Base-by-base conservation (phyloP, 2,329 filamentous ascomycete genomes). In the Alternaria sp. region DNA sequence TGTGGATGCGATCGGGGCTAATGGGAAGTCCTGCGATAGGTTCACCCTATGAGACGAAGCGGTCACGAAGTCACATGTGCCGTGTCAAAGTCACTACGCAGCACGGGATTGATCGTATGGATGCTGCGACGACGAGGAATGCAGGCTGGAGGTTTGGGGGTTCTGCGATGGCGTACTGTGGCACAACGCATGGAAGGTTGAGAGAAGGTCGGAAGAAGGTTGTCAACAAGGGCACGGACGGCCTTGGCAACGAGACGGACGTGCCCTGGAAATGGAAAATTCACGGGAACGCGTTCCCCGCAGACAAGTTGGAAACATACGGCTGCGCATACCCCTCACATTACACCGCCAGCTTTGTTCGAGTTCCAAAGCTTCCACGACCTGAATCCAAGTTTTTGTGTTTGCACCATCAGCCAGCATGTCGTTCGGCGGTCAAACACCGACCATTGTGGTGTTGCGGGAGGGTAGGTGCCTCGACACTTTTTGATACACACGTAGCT, bases 351-450 rank as follows among this genome's bases (percentile, higher is more conserved):
- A 58, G 54, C 44, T 61, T 52, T 32, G 43, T 54, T 57, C 44
- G 17, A 46, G 17, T 50, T 53, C 19, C 28, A 32, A 30, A 40
- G 56, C 21, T 43, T 47, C 21, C 32, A 40, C 51, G 32, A 30
- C 26, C 26, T 10, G 15, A 23, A n/a, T 12, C 25, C 44, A 15
- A 50, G 56, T 61, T 61, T 56, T n/a, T 52, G 49, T 53, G 19
- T 62, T 57, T 50, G 44, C 28, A 21, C n/a, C 19, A 49, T 53
- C 53, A 44, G 67, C 76, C 76, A 85, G 66, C 73, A 97, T 97
- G 94, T 96, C 94, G 81, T 97, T 97, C 85, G 93, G 93, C 85
- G 94, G 94, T 81, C 95, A 97, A 84, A 96, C 95, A 80, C 95
- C 95, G 81, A 97, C 95, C 75, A 97, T 97, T 81, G 93, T 98